Base-by-base conservation (phyloP, 768 basidiomycete species). In the Kwoniella europaea region DNA sequence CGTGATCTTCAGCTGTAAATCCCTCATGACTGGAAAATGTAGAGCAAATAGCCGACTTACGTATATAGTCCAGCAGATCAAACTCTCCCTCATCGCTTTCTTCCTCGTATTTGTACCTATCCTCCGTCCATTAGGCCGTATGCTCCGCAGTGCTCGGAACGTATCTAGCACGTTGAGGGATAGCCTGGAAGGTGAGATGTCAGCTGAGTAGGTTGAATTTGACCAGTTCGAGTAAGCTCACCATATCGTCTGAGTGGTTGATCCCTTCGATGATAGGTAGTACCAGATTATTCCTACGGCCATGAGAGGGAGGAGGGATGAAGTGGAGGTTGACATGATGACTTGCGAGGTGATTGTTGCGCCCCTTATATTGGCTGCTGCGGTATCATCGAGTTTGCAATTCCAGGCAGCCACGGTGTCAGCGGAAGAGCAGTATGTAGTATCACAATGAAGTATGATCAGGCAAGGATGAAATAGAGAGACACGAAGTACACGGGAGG, bases 11-110 rank as follows among this genome's bases (percentile, higher is more conserved):
- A n/a, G 24, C 44, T 22, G 44, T 29, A 22, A 50, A 2, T 50
- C 13, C 13, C 13, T 15, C 13, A 10, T 50, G 12, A 18, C 12
- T 1, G 18, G 18, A 6, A 18, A 6, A 18, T 15, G 46, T 4
- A 13, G n/a, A n/a, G 7, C 44, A 29, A 22, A 35, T 18, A 68
- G 44, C 29, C 63, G 67, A 71, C 77, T 66, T 53, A 80, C 79
- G 61, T 63, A 77, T n/a, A 73, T 68, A 2, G 73, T 57, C 79
- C 79, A 80, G 58, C 69, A 65, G 4, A 64, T 58, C 64, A 80
- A 55, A 44, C 54, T 63, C 3, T 77, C 72, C 56, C 66, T 35
- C 75, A 78, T 77, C 0, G 73, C 72, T 57, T 71, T 75, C 42
- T 72, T 68, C 22, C 79, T 27, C 20, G 77, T 77, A 7, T 53